phyloP scores from a whole-genome alignment of 306 rosid species.

The Herpetospermum pedunculosum region DNA sequence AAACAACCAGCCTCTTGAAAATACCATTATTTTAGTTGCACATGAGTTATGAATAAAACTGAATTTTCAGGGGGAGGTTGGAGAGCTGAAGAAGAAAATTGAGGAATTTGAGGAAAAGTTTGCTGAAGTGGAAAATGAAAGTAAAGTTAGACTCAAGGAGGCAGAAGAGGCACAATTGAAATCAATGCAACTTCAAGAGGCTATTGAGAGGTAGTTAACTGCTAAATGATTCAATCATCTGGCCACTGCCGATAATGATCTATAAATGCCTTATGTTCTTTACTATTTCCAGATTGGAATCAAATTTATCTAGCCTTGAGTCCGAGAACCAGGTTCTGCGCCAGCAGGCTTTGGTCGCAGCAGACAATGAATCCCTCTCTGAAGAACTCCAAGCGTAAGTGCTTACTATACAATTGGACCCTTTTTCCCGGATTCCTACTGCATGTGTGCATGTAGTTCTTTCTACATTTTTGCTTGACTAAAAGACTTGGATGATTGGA shows the following conservation, averaged over 20 bases:
- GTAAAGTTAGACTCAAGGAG: constrained; percentile 48
- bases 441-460: not conserved
- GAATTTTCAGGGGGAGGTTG: constrained; percentile 42
- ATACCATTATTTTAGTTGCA: not conserved
- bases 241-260: constrained; percentile 9
- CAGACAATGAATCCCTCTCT: constrained; percentile 54
- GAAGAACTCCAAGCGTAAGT: constrained; percentile 61
- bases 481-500: not conserved
- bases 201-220: constrained; percentile 51
- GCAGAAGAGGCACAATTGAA: constrained; percentile 61
- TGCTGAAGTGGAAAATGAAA: constrained; percentile 33
- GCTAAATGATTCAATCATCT: constrained; percentile 12
- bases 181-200: constrained; percentile 57
- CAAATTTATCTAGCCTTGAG: constrained; percentile 63
- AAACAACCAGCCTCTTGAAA: not conserved
- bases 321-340: constrained; percentile 86
- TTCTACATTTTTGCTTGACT: not conserved
- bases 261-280: constrained; percentile 19
- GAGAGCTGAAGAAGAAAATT: constrained; percentile 45
- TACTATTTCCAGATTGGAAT: constrained; percentile 46
- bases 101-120: constrained; percentile 47
- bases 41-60: not conserved
- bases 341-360: constrained; percentile 66
- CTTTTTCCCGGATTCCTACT: not conserved
- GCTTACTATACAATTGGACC: not conserved